These are phyloP conservation scores for Psilocybe sp. DNA, from an alignment of 768 basidiomycete genomes.

Conservation along the genomic window DNA sequence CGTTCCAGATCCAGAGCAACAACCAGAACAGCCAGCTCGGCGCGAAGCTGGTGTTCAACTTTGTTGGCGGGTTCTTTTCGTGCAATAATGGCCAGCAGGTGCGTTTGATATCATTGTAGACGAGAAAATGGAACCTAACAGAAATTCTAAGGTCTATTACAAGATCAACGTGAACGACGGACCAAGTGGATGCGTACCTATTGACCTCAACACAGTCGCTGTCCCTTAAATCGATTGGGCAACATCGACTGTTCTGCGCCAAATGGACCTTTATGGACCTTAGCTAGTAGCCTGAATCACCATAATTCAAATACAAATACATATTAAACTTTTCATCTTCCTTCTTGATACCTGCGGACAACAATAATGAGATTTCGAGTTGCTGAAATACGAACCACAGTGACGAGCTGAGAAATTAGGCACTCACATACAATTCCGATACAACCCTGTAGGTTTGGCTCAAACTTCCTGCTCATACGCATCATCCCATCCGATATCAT, in stretches of 20 bases:
- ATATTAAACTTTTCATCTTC: no score
- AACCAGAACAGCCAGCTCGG: constrained; percentile 28
- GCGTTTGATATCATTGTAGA: constrained; percentile 7
- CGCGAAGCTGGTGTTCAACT: constrained; percentile 24
- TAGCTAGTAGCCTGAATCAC: no score
- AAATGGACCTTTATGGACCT: no score
- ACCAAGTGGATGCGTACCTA: constrained; percentile 14
- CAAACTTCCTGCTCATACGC: constrained; percentile 76
- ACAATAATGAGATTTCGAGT: no score
- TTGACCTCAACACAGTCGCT: constrained; percentile 20
- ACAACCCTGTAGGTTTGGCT: neutral
- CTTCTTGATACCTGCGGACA: no score
- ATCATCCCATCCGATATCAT: constrained; percentile 39
- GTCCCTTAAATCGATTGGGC: constrained; percentile 4
- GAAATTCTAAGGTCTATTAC: constrained; percentile 20
- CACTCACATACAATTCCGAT: no score
- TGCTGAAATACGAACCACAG: no score
- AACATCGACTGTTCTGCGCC: neutral
- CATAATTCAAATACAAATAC: no score
- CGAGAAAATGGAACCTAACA: neutral
- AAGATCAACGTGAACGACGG: constrained; percentile 14
- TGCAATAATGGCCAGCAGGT: constrained; percentile 26
- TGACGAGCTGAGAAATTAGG: no score
- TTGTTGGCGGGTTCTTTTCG: constrained; percentile 26
- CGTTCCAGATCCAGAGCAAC: constrained; percentile 26